Base-by-base conservation (phyloP, 352 stramenopile genomes). In the Globisporangium spiculum region DNA sequence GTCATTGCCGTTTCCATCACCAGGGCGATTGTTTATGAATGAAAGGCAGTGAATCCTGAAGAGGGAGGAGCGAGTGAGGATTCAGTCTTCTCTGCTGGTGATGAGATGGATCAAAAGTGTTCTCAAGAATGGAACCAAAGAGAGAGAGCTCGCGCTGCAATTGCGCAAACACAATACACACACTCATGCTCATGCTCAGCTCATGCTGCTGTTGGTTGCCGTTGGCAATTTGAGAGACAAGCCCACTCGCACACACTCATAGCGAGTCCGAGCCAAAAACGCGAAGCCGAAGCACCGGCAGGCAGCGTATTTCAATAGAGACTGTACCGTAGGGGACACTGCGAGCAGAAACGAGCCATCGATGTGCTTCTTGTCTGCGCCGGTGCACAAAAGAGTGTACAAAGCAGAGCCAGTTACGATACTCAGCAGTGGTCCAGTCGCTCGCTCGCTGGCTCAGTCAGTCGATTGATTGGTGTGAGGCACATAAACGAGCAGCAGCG, bases 351-450 rank as follows among this genome's bases (percentile, higher is more conserved):
- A 52, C 18, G 18, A 22, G 44, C 18, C 44, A 24, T 12, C n/a
- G 44, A 7, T n/a, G 36, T 7, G 36, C 32, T 12, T 38, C 8
- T 38, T 38, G 32, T 38, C 32, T 50, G 41, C 41, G 44, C 44
- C 44, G 44, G 44, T 52, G 44, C 44, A 52, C 44, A 52, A 50
- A 50, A 50, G 16, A 50, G 44, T 52, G 44, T 52, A 50, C 44
- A 50, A 50, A 22, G 6, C 41, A 50, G 44, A 52, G 44, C 2
- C 44, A 4, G 18, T 52, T 52, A 12, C 6, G 22, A 18, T 4
- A 52, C 6, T 52, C 44, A 52, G n/a, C 18, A 52, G 44, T 12
- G 6, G 18, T 9, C 1, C 7, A 52, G 18, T 52, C 38, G 12
- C 44, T 24, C 4, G 30, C 30, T 52, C 14, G 2, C 44, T 24